Evolutionary conservation across 1,139 yeast species (phyloP).

Genomic region (Dujonia santamariae): DNA sequence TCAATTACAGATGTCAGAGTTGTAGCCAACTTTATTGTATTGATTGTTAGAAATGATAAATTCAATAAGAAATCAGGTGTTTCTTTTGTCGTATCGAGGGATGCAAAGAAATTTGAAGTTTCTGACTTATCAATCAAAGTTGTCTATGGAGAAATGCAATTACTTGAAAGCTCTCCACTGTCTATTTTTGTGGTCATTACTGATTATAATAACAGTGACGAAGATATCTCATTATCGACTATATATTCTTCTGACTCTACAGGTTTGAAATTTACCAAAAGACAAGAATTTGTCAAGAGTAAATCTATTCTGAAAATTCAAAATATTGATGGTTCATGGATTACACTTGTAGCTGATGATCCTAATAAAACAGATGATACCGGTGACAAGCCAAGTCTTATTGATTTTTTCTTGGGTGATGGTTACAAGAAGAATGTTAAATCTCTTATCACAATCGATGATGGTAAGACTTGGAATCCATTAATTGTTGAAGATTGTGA

Average conservation of each 20-base stretch:
- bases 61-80: conserved; percentile 40
- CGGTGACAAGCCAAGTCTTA: conserved; percentile 15
- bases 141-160: conserved; percentile 42
- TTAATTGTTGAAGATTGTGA: conserved; percentile 47
- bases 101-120: conserved; percentile 48
- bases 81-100: conserved; percentile 55
- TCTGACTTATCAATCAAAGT: conserved; percentile 51
- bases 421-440: conserved; percentile 15
- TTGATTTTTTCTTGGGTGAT: conserved; percentile 24
- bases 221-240: conserved; percentile 26
- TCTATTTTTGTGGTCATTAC: conserved; percentile 54
- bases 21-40: conserved; percentile 51
- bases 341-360: conserved; percentile 27
- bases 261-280: conserved; percentile 53
- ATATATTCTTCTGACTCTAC: conserved; percentile 61
- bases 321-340: conserved; percentile 70
- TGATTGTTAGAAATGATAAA: conserved; percentile 48
- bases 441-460: conserved; percentile 52
- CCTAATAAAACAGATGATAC: conserved; percentile 9
- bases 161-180: conserved; percentile 55
- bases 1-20: conserved; percentile 46
- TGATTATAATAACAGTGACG: conserved; percentile 24
- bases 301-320: conserved; percentile 50
- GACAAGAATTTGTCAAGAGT: conserved; percentile 42
- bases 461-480: conserved; percentile 62